phyloP scores from a whole-genome alignment of 495 filamentous ascomycete species.

The Clohesyomyces aquaticus region DNA sequence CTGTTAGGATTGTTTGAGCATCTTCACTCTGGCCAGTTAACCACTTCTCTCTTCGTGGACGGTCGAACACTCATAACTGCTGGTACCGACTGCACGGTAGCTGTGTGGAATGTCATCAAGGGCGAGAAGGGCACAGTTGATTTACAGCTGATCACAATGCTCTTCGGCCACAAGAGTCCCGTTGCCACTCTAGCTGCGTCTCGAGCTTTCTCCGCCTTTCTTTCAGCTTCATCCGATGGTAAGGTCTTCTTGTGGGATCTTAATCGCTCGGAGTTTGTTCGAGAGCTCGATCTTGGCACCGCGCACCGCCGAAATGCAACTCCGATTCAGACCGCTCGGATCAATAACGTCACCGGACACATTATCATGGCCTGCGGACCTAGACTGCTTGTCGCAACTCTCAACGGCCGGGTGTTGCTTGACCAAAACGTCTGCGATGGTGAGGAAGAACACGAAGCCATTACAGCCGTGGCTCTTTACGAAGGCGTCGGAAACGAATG shows the following conservation, averaged over 20 bases:
- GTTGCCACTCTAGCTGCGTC: constrained; percentile 82
- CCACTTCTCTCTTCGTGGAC: constrained; percentile 80
- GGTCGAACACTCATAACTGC: constrained; percentile 87
- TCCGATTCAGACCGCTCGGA: constrained; percentile 69
- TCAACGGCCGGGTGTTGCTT: constrained; percentile 82
- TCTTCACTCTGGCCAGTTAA: constrained; percentile 84
- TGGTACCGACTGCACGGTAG: constrained; percentile 87
- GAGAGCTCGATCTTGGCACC: constrained; percentile 64
- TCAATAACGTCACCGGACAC: constrained; percentile 88
- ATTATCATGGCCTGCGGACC: constrained; percentile 81
- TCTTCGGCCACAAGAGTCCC: constrained; percentile 86
- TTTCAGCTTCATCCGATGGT: constrained; percentile 80
- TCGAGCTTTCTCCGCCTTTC: constrained; percentile 80
- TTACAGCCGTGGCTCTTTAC: constrained; percentile 87
- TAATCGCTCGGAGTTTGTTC: constrained; percentile 83
- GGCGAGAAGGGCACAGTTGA: constrained; percentile 67
- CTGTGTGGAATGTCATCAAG: constrained; percentile 72
- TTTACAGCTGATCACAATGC: constrained; percentile 72
- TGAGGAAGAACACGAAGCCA: constrained; percentile 63
- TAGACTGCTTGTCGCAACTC: constrained; percentile 75
- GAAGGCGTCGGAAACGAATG: constrained; percentile 91
- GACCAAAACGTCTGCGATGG: constrained; percentile 74
- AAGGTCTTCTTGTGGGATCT: constrained; percentile 90
- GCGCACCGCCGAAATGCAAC: constrained; percentile 9
- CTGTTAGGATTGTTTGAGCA: constrained; percentile 87